These are phyloP conservation scores for Coemansia sp. DNA, from an alignment of 192 early-diverging fungal genomes.

Conservation along the genomic window DNA sequence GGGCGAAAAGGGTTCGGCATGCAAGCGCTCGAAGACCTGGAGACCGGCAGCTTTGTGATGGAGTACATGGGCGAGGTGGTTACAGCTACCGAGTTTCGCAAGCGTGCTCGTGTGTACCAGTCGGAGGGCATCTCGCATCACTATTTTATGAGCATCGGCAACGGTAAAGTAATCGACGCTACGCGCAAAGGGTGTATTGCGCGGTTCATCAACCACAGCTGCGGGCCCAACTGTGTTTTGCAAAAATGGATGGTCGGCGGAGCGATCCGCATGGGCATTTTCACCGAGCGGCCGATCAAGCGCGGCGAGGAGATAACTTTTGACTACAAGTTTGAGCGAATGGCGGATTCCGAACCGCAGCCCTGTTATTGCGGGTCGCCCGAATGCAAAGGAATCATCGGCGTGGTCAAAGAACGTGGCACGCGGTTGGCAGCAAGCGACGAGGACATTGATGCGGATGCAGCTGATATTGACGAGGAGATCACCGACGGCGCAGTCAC, in stretches of 20 bases:
- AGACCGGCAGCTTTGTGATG: conserved; percentile 88
- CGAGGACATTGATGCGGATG: conserved; percentile 56
- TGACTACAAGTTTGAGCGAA: conserved; percentile 98
- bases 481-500: conserved; percentile 59
- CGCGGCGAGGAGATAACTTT: conserved; percentile 91
- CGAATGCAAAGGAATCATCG: conserved; percentile 89
- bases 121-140: conserved; percentile 84
- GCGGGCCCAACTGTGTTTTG: conserved; percentile 89
- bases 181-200: conserved; percentile 88
- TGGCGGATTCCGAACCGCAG: conserved; percentile 77
- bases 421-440: conserved; percentile 5
- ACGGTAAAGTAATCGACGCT: conserved; percentile 96
- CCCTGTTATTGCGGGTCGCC: conserved; percentile 88
- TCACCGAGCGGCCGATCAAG: conserved; percentile 73
- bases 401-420: conserved; percentile 69
- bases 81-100: conserved; percentile 73
- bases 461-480: conserved; percentile 60
- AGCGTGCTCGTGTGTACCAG: conserved; percentile 80
- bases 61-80: conserved; percentile 98
- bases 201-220: conserved; percentile 98
- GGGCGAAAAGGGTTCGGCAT: conserved; percentile 96
- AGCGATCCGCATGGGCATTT: conserved; percentile 93
- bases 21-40: conserved; percentile 65
- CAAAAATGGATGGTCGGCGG: conserved; percentile 97
- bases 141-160: conserved; percentile 96